Percentiles rank a stretch among this genome's conserved stretches.
These are phyloP conservation scores for Aureobasidium sp. DNA, from an alignment of 2,329 filamentous ascomycete species.

Conservation along the genomic window DNA sequence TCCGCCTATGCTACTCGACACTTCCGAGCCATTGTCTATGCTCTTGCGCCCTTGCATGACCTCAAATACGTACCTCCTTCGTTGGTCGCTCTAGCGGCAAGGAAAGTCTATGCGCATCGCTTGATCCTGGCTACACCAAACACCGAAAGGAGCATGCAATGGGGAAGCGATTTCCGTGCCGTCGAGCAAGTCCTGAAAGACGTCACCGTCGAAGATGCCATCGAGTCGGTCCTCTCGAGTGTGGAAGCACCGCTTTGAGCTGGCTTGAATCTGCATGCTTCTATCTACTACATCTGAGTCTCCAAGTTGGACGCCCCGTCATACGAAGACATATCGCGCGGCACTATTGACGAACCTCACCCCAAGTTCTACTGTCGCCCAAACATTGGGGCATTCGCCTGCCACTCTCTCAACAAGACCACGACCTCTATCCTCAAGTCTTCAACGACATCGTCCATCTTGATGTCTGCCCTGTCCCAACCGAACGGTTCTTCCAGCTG, in stretches of 20 bases:
- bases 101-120: constrained; percentile 82
- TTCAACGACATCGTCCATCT: constrained; percentile 57
- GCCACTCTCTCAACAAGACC: constrained; percentile 15
- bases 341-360: neutral
- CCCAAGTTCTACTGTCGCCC: neutral
- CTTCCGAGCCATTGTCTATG: constrained; percentile 47
- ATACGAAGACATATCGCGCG: neutral
- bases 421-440: constrained; percentile 37
- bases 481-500: constrained; percentile 60
- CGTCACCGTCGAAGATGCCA: constrained; percentile 45
- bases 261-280: neutral
- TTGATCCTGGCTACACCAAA: constrained; percentile 60
- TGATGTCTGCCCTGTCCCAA: constrained; percentile 57
- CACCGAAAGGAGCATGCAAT: constrained; percentile 81
- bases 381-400: constrained; percentile 12
- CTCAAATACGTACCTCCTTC: constrained; percentile 76
- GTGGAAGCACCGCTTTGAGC: constrained; percentile 45
- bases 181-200: constrained; percentile 58
- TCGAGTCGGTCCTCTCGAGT: constrained; percentile 49
- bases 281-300: too few relatives aligned
- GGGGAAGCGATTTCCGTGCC: constrained; percentile 70
- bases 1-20: constrained; percentile 71
- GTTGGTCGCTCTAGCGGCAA: constrained; percentile 69
- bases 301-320: neutral
- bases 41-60: constrained; percentile 72